phyloP scores from a whole-genome alignment of 805 yeast genomes.

The Yarrowia sp. region DNA sequence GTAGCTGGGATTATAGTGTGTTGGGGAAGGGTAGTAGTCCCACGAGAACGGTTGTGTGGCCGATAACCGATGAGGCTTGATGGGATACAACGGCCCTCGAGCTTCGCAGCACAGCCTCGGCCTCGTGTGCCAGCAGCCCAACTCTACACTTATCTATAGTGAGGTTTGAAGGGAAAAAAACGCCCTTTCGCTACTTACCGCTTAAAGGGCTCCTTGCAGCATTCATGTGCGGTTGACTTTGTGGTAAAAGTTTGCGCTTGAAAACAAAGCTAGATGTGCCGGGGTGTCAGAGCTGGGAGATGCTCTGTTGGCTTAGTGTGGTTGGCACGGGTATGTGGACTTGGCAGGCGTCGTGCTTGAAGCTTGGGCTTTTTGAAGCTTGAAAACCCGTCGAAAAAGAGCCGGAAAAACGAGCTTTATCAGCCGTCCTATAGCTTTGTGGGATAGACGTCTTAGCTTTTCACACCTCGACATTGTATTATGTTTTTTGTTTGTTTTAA shows the following conservation, averaged over 20 bases:
- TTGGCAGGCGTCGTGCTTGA: no score
- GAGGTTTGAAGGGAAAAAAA: not conserved
- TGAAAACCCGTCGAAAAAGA: no score
- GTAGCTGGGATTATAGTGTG: not conserved
- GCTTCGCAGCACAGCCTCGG: slow-evolving; percentile 1
- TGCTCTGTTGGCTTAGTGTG: not conserved
- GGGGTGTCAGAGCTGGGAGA: not conserved
- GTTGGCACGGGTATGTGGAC: no score
- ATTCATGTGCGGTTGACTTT: not conserved
- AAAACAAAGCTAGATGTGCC: not conserved
- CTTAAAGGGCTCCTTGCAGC: slow-evolving; percentile 8
- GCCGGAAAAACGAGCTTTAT: not conserved
- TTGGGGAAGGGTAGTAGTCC: not conserved
- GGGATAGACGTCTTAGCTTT: not conserved
- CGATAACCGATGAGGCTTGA: not conserved
- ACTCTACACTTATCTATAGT: not conserved
- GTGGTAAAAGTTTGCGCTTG: slow-evolving; percentile 20
- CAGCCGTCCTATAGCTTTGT: slow-evolving; percentile 4
- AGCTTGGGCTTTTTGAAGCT: no score
- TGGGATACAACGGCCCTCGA: not conserved
- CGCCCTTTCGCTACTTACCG: not conserved
- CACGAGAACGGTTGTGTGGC: not conserved
- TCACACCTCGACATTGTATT: not conserved
- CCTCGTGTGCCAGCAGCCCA: slow-evolving; percentile 13
- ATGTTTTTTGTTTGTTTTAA: not conserved